Conservation (phyloP, 2,329 filamentous ascomycete genomes). For the Colletotrichum sp. region DNA sequence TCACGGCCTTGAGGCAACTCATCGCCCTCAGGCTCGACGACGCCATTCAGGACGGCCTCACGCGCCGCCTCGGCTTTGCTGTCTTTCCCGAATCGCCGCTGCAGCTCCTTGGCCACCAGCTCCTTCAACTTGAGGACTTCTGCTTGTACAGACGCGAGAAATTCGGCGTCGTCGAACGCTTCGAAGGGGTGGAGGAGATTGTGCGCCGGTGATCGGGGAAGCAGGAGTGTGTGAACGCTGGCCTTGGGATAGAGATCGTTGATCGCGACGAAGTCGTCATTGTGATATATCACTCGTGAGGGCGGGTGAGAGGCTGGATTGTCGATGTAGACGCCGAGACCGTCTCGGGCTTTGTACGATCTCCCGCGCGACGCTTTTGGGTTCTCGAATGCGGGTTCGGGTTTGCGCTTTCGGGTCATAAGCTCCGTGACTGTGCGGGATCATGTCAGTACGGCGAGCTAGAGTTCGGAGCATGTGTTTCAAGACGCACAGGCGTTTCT, state of each 20-base stretch:
- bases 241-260: constrained; percentile 88
- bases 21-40: constrained; percentile 46
- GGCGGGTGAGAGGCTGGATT: constrained; percentile 66
- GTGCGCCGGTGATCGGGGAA: constrained; percentile 72
- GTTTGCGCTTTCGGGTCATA: constrained; percentile 43
- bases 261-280: constrained; percentile 75
- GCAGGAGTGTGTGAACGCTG: constrained; percentile 83
- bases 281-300: constrained; percentile 69
- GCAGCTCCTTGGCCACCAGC: constrained; percentile 77
- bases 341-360: constrained; percentile 59
- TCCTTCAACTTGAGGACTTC: constrained; percentile 66
- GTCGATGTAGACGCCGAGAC: constrained; percentile 70
- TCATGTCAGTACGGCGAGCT: neutral
- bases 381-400: constrained; percentile 6
- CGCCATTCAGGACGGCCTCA: constrained; percentile 69
- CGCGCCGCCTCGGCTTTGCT: constrained; percentile 69
- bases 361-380: constrained; percentile 26
- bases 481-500: constrained; percentile 48
- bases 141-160: constrained; percentile 66
- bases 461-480: neutral
- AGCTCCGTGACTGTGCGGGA: constrained; percentile 35
- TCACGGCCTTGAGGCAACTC: constrained; percentile 75
- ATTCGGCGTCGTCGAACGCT: constrained; percentile 73
- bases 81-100: constrained; percentile 66
- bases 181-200: constrained; percentile 75